Evolutionary conservation across 129 eudicot genomes (phyloP).

Genomic region (Kitagawia praeruptora): DNA sequence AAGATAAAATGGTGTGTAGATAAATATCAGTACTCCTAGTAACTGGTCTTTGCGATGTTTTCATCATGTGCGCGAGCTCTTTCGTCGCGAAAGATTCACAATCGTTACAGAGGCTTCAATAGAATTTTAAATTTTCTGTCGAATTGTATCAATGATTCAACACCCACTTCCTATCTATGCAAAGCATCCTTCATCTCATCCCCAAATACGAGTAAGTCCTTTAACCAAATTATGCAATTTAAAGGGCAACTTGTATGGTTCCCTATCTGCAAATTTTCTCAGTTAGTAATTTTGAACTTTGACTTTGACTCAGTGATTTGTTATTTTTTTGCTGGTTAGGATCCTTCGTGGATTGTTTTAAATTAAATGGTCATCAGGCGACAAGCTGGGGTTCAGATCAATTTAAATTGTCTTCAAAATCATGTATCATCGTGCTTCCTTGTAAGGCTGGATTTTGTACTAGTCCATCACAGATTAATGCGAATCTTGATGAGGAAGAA

Average conservation of each 20-base stretch:
- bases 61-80: conserved; percentile 24
- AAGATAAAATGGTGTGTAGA: neutral
- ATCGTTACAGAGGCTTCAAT: conserved; percentile 2
- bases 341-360: conserved; percentile 14
- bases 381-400: conserved; percentile 12
- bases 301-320: neutral
- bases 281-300: neutral
- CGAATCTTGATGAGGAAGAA: conserved; percentile 16
- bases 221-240: neutral
- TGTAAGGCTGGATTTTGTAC: conserved; percentile 33
- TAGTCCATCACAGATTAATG: conserved; percentile 17
- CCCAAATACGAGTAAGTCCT: conserved; percentile 6
- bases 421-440: conserved; percentile 14
- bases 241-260: neutral
- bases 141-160: neutral
- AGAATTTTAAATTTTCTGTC: neutral
- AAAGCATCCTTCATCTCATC: conserved; percentile 5
- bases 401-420: conserved; percentile 4
- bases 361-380: conserved; percentile 7
- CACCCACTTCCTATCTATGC: neutral
- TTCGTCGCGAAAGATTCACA: conserved; percentile 24
- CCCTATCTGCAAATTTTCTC: neutral
- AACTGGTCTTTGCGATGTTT: conserved; percentile 22
- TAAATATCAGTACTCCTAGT: neutral
- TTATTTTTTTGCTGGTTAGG: conserved; percentile 23